Evolutionary conservation across 768 basidiomycete species (phyloP), one percentile per base, ranked within the genome.

Genomic region (Pleurotus giganteus): DNA sequence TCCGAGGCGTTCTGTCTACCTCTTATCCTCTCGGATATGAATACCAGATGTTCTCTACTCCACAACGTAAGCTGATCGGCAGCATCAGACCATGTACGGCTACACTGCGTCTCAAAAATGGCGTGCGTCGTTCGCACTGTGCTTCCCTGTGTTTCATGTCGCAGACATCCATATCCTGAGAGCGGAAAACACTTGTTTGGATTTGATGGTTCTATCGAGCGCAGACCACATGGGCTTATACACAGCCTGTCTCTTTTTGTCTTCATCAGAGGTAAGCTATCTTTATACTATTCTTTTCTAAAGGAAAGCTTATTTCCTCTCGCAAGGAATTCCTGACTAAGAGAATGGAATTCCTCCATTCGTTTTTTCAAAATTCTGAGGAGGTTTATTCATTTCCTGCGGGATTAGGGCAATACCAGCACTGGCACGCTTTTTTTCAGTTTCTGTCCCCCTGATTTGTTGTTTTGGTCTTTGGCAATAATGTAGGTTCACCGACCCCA

Each of bases 241-340:
- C 49, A 34, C 49, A 37, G 49, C 29, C 31, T 11, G 19, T 13
- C 49, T 32, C n/a, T 12, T 36, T 51, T 51, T 37, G 49, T 34
- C 19, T 9, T 19, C 49, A 23, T 51, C 49, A 34, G 19, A 19
- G 49, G 31, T 21, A 51, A 51, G 49, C n/a, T 51, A 37, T 51
- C 17, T 37, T 51, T 34, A 34, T 17, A 24, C 49, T 37, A 34
- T 51, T 51, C 31, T 34, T 37, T 19, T 51, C 34, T 26, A 23
- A 24, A 19, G 24, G 34, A 51, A 37, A 51, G 49, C 34, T 37
- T 51, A 51, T 51, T 36, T 50, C 26, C 49, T 34, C 23, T 34
- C n/a, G 34, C 15, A 24, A 7, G 39, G 15, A 7, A 41, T 17
- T 41, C 19, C 39, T 13, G 31, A 32, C 31, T 41, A 11, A 12